A percentile compares a stretch with the other conserved stretches of the same genome.
Conservation (phyloP, 371 early-diverging fungal species). For the Mortierella sp. region DNA sequence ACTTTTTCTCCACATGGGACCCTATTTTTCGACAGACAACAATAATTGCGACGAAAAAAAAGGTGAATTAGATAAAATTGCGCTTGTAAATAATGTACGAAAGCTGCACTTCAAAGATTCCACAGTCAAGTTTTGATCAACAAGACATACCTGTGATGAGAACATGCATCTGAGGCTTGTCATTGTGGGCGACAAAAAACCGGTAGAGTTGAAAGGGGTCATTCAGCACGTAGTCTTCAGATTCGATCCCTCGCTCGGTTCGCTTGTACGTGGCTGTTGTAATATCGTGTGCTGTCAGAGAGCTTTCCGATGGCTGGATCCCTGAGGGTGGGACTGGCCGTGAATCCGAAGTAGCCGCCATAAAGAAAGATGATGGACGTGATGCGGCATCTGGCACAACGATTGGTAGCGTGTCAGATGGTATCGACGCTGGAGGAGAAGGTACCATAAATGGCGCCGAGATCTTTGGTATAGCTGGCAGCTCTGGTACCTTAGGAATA, state of each 20-base stretch:
- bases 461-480: not conserved
- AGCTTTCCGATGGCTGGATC: constrained; percentile 2
- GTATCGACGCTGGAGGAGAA: not conserved
- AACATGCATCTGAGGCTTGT: constrained; percentile 46
- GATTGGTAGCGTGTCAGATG: not conserved
- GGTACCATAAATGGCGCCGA: not conserved
- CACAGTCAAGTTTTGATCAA: not conserved
- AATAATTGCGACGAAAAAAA: not conserved
- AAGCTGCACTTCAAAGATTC: not conserved
- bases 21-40: constrained; percentile 7
- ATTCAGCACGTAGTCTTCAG: constrained; percentile 28
- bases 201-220: constrained; percentile 51
- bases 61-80: not conserved
- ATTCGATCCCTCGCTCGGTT: constrained; percentile 30
- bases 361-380: not conserved
- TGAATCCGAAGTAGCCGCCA: not conserved
- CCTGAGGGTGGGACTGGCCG: constrained; percentile 17
- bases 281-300: constrained; percentile 29
- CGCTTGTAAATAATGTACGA: not conserved
- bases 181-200: constrained; percentile 52
- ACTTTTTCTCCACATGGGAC: constrained; percentile 29
- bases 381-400: not conserved
- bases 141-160: constrained; percentile 38
- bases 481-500: not conserved
- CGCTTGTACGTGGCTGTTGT: constrained; percentile 26